Conservation (phyloP, 768 basidiomycete genomes). For the Trametes maxima region DNA sequence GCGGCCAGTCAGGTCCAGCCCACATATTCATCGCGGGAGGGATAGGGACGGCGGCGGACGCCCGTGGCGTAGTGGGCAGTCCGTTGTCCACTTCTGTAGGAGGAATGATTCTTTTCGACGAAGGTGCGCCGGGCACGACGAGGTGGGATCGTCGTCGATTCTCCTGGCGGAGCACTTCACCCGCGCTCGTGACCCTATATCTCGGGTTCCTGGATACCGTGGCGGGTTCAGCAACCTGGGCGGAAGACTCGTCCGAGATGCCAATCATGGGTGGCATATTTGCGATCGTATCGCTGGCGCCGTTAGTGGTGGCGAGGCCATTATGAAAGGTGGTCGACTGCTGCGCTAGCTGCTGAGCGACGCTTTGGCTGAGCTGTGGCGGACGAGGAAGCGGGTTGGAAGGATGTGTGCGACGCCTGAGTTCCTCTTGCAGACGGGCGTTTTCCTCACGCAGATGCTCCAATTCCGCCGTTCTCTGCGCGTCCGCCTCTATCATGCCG, state of each 20-base stretch:
- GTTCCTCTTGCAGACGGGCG: slow-evolving; percentile 11
- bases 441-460: slow-evolving; percentile 3
- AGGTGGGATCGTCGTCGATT: slow-evolving; percentile 10
- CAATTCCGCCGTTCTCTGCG: not conserved
- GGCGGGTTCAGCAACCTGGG: not conserved
- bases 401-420: slow-evolving; percentile 12
- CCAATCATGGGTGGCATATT: too few relatives aligned
- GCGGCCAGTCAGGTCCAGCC: slow-evolving; percentile 9
- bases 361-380: slow-evolving; percentile 14
- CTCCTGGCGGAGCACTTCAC: slow-evolving; percentile 10
- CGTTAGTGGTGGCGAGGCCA: too few relatives aligned
- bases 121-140: slow-evolving; percentile 24
- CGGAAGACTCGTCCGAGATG: not conserved
- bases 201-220: not conserved
- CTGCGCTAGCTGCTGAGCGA: not conserved
- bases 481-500: slow-evolving; percentile 17
- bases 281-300: too few relatives aligned
- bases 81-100: slow-evolving; percentile 3
- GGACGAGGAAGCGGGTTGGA: slow-evolving; percentile 26
- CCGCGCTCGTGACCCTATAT: not conserved
- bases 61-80: slow-evolving; percentile 7
- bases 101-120: slow-evolving; percentile 15
- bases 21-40: not conserved
- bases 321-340: not conserved
- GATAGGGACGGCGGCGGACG: not conserved